Evolutionary conservation across 1,139 yeast species (phyloP).

Genomic region (Pneumocystis carinii): DNA sequence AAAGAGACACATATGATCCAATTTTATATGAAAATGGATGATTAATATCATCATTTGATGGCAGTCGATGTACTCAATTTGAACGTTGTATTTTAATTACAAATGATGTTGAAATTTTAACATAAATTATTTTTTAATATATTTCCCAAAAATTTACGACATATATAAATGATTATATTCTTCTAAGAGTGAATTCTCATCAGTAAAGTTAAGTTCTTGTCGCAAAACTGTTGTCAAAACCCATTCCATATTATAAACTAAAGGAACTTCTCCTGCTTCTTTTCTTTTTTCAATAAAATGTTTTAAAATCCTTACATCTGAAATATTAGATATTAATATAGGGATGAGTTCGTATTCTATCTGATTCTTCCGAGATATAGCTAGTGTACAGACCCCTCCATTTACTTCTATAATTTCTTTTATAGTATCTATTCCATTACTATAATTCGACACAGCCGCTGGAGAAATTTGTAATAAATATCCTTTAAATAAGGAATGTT

Average conservation of each 20-base stretch:
- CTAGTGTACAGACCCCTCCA: slow-evolving; percentile 35
- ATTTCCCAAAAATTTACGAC: background rate
- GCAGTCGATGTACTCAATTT: background rate
- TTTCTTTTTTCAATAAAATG: slow-evolving; percentile 6
- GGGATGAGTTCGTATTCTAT: slow-evolving; percentile 6
- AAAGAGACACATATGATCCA: background rate
- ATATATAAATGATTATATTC: background rate
- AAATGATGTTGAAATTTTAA: slow-evolving; percentile 1
- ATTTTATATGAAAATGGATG: background rate
- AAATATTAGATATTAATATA: slow-evolving; percentile 14
- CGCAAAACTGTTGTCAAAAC: slow-evolving; percentile 15
- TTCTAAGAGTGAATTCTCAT: background rate
- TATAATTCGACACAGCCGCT: slow-evolving; percentile 45
- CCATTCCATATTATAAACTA: slow-evolving; percentile 16
- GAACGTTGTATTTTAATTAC: slow-evolving; percentile 2
- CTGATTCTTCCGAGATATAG: slow-evolving; percentile 17
- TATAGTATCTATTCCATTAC: slow-evolving; percentile 54
- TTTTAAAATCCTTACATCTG: slow-evolving; percentile 2
- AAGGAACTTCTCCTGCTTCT: slow-evolving; percentile 4
- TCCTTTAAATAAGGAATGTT: slow-evolving; percentile 30
- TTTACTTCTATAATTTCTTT: slow-evolving; percentile 46
- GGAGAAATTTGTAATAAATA: slow-evolving; percentile 24
- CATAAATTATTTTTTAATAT: background rate
- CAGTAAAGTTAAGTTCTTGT: slow-evolving; percentile 4
- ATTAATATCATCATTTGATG: background rate